phyloP scores from a whole-genome alignment of 129 eudicot species.

The carrot (Daucus carota) region DNA sequence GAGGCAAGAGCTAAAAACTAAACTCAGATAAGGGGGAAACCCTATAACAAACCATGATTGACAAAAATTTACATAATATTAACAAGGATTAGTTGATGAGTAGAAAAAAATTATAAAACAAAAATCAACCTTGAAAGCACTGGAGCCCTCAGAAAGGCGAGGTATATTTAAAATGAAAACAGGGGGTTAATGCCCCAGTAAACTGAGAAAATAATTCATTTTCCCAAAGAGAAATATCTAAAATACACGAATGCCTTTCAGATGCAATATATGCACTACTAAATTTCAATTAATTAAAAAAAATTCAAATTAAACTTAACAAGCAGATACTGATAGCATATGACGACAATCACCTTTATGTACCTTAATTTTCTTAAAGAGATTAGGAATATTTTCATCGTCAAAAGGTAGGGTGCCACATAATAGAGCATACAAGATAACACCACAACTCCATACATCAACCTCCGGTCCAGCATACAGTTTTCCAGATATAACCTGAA shows the following conservation, averaged over 20 bases:
- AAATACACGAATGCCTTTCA: neutral
- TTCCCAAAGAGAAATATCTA: too few relatives aligned
- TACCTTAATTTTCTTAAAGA: conserved; percentile 96
- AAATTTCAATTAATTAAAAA: neutral
- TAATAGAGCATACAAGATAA: conserved; percentile 91
- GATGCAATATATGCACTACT: neutral
- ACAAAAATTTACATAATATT: too few relatives aligned
- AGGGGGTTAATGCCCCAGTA: neutral
- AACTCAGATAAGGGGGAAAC: neutral
- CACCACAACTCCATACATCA: conserved; percentile 99
- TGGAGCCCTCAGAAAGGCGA: neutral
- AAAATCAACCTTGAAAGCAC: neutral
- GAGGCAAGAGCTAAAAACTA: neutral
- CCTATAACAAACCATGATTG: neutral
- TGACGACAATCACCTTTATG: neutral
- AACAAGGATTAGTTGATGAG: neutral
- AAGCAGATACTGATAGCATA: neutral
- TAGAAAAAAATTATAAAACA: neutral
- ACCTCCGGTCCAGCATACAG: conserved; percentile 98
- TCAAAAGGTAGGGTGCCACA: conserved; percentile 99
- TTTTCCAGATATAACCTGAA: conserved; percentile 91
- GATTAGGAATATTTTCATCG: conserved; percentile 95
- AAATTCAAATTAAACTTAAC: neutral
- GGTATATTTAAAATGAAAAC: neutral
- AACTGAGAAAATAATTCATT: neutral